phyloP scores from a whole-genome alignment of 2,329 filamentous ascomycete species.

The Alternaria sp. region DNA sequence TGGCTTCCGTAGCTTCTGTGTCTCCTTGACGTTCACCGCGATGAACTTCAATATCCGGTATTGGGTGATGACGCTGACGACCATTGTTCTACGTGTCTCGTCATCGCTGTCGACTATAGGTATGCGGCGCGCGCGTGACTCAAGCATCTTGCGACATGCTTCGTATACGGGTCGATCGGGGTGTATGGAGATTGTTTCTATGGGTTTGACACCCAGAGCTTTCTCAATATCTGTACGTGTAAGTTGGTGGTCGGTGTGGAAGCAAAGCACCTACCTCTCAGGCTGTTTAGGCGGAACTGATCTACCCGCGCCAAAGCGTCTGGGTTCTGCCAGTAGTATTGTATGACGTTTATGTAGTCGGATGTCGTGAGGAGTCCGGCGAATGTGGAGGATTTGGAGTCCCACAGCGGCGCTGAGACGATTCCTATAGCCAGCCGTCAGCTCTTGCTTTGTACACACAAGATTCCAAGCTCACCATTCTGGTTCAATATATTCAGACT shows the following conservation, averaged over 20 bases:
- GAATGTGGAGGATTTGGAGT: conserved; percentile 90
- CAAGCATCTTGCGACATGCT: conserved; percentile 91
- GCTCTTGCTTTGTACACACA: conserved; percentile 3
- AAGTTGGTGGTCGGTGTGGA: conserved; percentile 12
- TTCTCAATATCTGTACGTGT: conserved; percentile 82
- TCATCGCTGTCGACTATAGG: conserved; percentile 93
- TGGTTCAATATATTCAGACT: conserved; percentile 94
- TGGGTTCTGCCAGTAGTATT: conserved; percentile 98
- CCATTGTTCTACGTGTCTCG: conserved; percentile 89
- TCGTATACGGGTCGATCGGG: conserved; percentile 91
- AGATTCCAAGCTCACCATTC: conserved; percentile 70
- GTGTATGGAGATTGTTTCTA: conserved; percentile 96
- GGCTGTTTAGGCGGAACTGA: conserved; percentile 88
- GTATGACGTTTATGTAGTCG: conserved; percentile 98
- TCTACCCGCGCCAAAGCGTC: conserved; percentile 89
- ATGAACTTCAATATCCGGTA: conserved; percentile 99
- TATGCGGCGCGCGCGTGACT: conserved; percentile 90
- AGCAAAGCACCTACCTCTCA: conserved; percentile 72
- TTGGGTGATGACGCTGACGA: conserved; percentile 96
- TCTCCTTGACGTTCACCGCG: conserved; percentile 91
- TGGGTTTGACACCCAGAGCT: conserved; percentile 86
- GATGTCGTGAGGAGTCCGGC: conserved; percentile 93
- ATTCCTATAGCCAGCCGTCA: conserved; percentile 70
- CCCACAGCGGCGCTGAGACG: conserved; percentile 96
- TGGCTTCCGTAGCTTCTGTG: conserved; percentile 86